Percentiles rank a stretch among this genome's conserved stretches.
Evolutionary conservation across 129 eudicot species (phyloP).

Genomic region (Tagetes erecta): DNA sequence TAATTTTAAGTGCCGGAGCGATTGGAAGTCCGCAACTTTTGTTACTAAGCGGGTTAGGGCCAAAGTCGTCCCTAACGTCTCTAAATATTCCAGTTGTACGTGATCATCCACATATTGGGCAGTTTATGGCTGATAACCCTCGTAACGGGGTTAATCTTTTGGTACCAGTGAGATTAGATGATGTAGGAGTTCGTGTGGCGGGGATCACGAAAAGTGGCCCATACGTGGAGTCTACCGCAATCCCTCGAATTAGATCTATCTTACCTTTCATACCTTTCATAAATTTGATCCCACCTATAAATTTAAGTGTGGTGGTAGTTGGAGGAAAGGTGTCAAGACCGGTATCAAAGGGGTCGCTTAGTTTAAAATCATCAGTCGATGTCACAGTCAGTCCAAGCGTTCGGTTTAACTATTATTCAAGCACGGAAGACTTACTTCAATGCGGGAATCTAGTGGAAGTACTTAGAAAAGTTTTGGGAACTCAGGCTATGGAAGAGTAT

Average conservation of each 20-base stretch:
- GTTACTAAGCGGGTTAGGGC: conserved; percentile 20
- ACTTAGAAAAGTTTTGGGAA: background rate
- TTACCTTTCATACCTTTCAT: conserved; percentile 4
- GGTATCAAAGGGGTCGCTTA: background rate
- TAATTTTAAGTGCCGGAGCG: background rate
- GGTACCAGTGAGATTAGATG: conserved; percentile 11
- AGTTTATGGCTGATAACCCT: conserved; percentile 16
- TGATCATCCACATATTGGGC: conserved; percentile 2
- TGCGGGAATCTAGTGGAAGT: conserved; percentile 5
- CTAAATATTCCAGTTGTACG: background rate
- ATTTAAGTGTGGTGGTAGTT: conserved; percentile 15
- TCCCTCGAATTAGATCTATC: conserved; percentile 16
- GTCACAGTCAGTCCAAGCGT: conserved; percentile 10
- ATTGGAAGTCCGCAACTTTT: conserved; percentile 17
- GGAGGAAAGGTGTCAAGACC: conserved; percentile 5
- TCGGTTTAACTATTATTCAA: conserved; percentile 15
- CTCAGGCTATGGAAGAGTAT: conserved; percentile 7
- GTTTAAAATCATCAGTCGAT: conserved; percentile 7
- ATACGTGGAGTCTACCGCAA: background rate
- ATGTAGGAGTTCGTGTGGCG: conserved; percentile 19
- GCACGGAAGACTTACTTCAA: conserved; percentile 1
- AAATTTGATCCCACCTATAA: conserved; percentile 14
- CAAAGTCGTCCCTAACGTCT: conserved; percentile 12
- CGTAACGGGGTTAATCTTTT: conserved; percentile 7
- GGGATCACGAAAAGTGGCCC: conserved; percentile 1